Conservation (phyloP, 345 rosid species). For the Populus pruinosa region DNA sequence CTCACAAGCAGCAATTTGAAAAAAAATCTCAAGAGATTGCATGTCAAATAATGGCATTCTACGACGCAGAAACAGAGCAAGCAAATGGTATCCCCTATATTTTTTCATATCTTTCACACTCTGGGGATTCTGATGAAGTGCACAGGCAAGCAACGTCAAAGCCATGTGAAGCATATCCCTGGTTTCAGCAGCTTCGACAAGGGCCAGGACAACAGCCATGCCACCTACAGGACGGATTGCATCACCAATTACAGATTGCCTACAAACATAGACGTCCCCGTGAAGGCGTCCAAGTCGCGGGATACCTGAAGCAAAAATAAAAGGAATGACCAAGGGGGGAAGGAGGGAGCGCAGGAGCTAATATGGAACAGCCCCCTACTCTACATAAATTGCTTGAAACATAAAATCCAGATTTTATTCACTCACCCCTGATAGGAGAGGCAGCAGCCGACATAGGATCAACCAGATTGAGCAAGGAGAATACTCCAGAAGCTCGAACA, state of each 20-base stretch:
- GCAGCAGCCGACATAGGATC: slow-evolving; percentile 98
- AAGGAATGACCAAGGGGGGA: not conserved
- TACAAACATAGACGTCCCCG: slow-evolving; percentile 79
- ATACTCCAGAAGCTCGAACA: slow-evolving; percentile 70
- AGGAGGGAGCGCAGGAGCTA: slow-evolving; percentile 8
- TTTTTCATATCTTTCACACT: slow-evolving; percentile 94
- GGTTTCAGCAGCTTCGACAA: slow-evolving; percentile 91
- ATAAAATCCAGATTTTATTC: not conserved
- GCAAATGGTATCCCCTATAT: slow-evolving; percentile 96
- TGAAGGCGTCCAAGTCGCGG: slow-evolving; percentile 93
- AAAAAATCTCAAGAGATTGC: slow-evolving; percentile 94
- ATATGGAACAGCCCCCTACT: not conserved
- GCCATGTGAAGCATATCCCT: slow-evolving; percentile 98
- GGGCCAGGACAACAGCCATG: slow-evolving; percentile 77
- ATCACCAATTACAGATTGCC: slow-evolving; percentile 90
- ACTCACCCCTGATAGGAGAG: slow-evolving; percentile 96
- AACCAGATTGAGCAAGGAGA: slow-evolving; percentile 89
- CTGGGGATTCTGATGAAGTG: slow-evolving; percentile 95
- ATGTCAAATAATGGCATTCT: slow-evolving; percentile 87
- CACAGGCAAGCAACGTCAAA: slow-evolving; percentile 78
- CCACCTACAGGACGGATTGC: slow-evolving; percentile 89
- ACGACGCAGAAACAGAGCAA: slow-evolving; percentile 86
- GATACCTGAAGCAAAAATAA: slow-evolving; percentile 53
- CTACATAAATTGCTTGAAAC: not conserved
- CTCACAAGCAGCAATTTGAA: slow-evolving; percentile 98